Conservation (phyloP, 257 asterid species). For the Ilex asprella region DNA sequence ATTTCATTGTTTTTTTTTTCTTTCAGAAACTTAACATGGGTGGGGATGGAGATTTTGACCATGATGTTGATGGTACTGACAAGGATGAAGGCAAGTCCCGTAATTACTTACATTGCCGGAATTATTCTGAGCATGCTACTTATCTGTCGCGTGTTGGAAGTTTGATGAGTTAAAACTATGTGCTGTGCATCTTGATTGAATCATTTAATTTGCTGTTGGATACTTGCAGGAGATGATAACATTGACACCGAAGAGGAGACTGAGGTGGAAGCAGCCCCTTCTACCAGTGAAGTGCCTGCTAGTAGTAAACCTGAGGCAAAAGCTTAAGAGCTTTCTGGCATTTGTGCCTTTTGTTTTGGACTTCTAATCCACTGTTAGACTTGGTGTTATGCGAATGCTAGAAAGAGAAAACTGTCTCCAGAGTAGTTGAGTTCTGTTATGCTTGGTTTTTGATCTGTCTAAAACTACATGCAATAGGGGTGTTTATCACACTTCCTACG, state of each 20-base stretch:
- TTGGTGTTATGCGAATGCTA: too few relatives aligned
- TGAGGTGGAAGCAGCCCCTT: conserved; percentile 5
- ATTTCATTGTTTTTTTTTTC: neutral
- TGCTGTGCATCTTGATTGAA: neutral
- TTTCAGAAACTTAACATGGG: conserved; percentile 7
- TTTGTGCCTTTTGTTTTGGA: too few relatives aligned
- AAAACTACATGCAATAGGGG: too few relatives aligned
- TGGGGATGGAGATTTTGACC: conserved; percentile 14
- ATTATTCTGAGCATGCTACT: too few relatives aligned
- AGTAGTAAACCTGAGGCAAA: neutral
- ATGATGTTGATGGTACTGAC: conserved; percentile 5
- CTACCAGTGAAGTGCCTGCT: neutral
- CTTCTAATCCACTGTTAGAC: too few relatives aligned
- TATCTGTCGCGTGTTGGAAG: too few relatives aligned
- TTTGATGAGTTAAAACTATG: too few relatives aligned
- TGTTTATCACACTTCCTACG: too few relatives aligned
- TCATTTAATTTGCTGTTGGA: neutral
- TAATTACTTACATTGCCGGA: neutral
- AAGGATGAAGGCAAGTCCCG: conserved; percentile 17
- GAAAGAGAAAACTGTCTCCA: too few relatives aligned
- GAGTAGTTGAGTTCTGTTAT: too few relatives aligned
- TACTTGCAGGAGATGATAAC: conserved; percentile 18
- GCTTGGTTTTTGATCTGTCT: too few relatives aligned
- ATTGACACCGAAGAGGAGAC: conserved; percentile 18
- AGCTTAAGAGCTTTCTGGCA: conserved; percentile 5